Conservation (phyloP, 371 early-diverging fungal genomes). For the Mortierella sp. region DNA sequence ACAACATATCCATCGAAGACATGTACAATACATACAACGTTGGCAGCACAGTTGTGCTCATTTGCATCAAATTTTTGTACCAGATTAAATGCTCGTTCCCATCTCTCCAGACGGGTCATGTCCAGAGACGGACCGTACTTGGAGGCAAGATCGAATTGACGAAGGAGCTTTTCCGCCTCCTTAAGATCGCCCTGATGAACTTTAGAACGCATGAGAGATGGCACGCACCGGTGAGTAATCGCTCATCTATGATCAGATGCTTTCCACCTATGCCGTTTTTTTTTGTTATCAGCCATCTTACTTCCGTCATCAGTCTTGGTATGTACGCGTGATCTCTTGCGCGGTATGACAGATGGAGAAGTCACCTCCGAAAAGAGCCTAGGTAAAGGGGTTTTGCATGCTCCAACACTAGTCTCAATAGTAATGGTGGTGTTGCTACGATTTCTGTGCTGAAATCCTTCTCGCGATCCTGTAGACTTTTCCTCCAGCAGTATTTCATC, state of each 20-base stretch:
- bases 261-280: no score
- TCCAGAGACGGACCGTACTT: constrained; percentile 58
- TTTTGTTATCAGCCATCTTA: no score
- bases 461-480: no score
- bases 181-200: constrained; percentile 55
- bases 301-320: not conserved
- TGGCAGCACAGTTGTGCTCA: no score
- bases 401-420: no score
- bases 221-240: no score
- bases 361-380: not conserved
- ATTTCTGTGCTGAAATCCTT: constrained; percentile 1
- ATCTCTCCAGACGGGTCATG: constrained; percentile 60
- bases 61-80: constrained; percentile 38
- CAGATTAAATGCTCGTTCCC: constrained; percentile 49
- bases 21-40: no score
- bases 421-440: not conserved
- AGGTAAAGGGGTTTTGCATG: not conserved
- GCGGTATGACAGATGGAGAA: not conserved
- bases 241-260: no score
- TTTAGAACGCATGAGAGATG: constrained; percentile 3
- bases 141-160: constrained; percentile 58
- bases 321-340: not conserved
- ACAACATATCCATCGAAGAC: no score
- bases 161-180: constrained; percentile 51
- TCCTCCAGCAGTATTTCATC: not conserved